Conservation (phyloP, 2,329 filamentous ascomycete species). For the Chlorencoelia australis region DNA sequence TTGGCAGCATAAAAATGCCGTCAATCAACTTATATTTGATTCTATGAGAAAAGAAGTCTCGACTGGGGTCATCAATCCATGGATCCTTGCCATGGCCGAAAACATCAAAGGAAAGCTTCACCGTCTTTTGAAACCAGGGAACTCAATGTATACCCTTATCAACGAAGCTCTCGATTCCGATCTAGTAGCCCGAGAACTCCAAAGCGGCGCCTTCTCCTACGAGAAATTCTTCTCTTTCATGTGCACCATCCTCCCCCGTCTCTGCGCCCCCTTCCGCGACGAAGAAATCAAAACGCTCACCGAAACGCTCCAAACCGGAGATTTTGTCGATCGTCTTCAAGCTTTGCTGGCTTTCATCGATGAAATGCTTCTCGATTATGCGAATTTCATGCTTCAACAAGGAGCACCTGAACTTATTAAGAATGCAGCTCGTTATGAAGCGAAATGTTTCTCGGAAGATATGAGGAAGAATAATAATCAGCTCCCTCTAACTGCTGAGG, state of each 20-base stretch:
- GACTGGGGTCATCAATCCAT: conserved; percentile 52
- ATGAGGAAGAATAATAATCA: conserved; percentile 44
- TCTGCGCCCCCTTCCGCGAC: conserved; percentile 75
- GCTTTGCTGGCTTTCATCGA: conserved; percentile 68
- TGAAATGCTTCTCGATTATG: conserved; percentile 68
- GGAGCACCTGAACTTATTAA: conserved; percentile 62
- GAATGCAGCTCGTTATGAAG: conserved; percentile 63
- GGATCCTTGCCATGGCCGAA: conserved; percentile 61
- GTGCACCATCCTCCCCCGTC: conserved; percentile 62
- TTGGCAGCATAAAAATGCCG: conserved; percentile 49
- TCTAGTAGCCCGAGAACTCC: conserved; percentile 58
- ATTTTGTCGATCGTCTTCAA: conserved; percentile 67
- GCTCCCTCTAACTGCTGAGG: conserved; percentile 49
- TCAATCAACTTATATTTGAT: conserved; percentile 46
- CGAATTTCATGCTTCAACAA: conserved; percentile 68
- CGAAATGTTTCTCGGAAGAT: conserved; percentile 59
- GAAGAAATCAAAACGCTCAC: conserved; percentile 60
- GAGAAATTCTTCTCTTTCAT: conserved; percentile 72
- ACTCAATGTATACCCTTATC: conserved; percentile 65
- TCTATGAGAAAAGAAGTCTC: conserved; percentile 53
- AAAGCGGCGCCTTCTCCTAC: conserved; percentile 66
- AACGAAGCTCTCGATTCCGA: conserved; percentile 67
- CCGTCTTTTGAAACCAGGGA: conserved; percentile 58
- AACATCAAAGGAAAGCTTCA: conserved; percentile 64
- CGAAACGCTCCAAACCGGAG: conserved; percentile 47